Evolutionary conservation across 805 yeast genomes (phyloP).

Genomic region (Debaryomyces castellii): DNA sequence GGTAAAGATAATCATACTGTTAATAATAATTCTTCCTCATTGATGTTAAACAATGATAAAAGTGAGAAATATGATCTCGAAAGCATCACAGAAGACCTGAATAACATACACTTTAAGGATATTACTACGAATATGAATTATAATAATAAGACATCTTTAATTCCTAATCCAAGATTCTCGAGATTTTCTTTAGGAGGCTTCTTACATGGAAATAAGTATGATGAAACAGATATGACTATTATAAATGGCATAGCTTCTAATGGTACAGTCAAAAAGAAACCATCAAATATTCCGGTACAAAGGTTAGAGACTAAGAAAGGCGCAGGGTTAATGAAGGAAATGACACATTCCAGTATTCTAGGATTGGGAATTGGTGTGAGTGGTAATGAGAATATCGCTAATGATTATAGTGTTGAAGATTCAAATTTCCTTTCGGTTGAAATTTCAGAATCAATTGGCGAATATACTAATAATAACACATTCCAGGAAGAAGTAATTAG

Average conservation of each 20-base stretch:
- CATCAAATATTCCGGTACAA: neutral
- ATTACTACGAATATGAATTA: neutral
- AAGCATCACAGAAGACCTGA: neutral
- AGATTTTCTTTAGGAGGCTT: constrained; percentile 42
- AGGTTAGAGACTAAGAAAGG: constrained; percentile 6
- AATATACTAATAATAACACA: constrained; percentile 8
- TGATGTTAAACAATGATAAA: neutral
- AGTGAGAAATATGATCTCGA: neutral
- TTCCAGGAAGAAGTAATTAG: constrained; percentile 22
- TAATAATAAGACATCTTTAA: constrained; percentile 14
- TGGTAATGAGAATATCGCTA: neutral
- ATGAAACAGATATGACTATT: constrained; percentile 6
- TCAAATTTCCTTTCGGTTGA: constrained; percentile 18
- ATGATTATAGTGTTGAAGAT: neutral
- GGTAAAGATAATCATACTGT: neutral
- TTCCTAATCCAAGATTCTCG: constrained; percentile 45
- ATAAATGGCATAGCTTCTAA: constrained; percentile 3
- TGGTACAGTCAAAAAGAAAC: constrained; percentile 12
- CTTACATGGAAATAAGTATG: constrained; percentile 13
- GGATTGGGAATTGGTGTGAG: constrained; percentile 27
- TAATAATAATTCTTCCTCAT: neutral
- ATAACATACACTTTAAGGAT: neutral
- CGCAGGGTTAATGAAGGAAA: constrained; percentile 18
- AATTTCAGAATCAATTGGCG: constrained; percentile 13
- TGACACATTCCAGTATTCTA: constrained; percentile 21